Conservation (phyloP, 345 rosid genomes). For the Euphorbia tirucalli region DNA sequence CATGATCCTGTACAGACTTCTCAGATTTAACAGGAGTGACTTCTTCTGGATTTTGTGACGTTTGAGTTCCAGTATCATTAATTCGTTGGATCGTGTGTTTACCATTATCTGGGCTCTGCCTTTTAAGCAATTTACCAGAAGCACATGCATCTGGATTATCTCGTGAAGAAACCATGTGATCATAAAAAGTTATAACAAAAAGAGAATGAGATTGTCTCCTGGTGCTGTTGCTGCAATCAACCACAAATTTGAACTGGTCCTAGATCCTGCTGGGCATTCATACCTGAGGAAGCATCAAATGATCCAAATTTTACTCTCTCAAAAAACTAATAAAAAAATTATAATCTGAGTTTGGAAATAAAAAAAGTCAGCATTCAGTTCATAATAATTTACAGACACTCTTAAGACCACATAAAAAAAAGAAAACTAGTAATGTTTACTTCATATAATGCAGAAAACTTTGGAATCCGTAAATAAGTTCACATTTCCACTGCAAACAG, state of each 20-base stretch:
- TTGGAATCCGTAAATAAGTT: background rate
- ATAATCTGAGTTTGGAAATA: background rate
- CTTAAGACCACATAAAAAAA: background rate
- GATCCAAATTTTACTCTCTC: background rate
- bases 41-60: slow-evolving; percentile 31
- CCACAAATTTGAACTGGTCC: background rate
- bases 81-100: background rate
- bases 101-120: slow-evolving; percentile 26
- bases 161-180: slow-evolving; percentile 38
- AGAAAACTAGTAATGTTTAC: background rate
- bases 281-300: slow-evolving; percentile 16
- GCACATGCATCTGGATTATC: slow-evolving; percentile 37
- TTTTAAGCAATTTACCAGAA: slow-evolving; percentile 34
- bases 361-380: background rate
- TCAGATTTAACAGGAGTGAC: slow-evolving; percentile 22
- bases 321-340: no score
- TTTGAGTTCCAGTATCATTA: slow-evolving; percentile 13
- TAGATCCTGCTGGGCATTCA: slow-evolving; percentile 12
- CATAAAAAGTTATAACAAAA: slow-evolving; percentile 27
- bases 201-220: slow-evolving; percentile 20
- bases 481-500: background rate
- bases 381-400: background rate
- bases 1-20: slow-evolving; percentile 28
- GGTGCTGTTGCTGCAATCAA: slow-evolving; percentile 5
- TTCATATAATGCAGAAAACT: background rate